Evolutionary conservation across 2,329 filamentous ascomycete genomes (phyloP), one percentile per base, ranked within the genome.

Genomic region (Fusarium incarnatum): DNA sequence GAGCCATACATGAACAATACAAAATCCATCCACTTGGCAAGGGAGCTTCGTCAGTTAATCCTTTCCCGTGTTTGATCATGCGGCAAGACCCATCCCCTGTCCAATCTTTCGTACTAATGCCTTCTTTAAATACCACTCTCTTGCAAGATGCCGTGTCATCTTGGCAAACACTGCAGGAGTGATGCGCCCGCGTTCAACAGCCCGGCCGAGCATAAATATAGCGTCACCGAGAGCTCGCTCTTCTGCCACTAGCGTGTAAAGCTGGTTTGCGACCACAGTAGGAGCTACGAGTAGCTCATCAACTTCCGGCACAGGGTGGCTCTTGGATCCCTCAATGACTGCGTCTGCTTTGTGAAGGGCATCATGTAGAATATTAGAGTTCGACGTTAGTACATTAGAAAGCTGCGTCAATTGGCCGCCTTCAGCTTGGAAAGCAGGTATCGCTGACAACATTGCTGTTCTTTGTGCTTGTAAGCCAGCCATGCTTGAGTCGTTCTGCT

Each of bases 211-310:
- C 67, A 94, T 90, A 76, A 96, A 97, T 68, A 98, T 89, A 5
- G 94, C 92, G 78, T 98, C 95, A 32, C 91, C 92, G 49, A 97
- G 87, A 5, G 92, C 94, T 71, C 91, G 87, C 81, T 98, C 95
- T 77, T 99, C 96, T 2, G 94, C 94, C 28, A 94, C 93, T 3
- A 97, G 84, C 49, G 91, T 90, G 80, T 98, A 99, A 23, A 99
- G 83, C 83, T 99, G 96, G 71, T 95, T 94, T 1, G 92, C 93
- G 7, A 98, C 96, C 3, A 98, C 91, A 0, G 94, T 98, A 1
- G 95, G 94, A 5, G 94, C 94, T n/a, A 98, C 93, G 5, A 99
- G 85, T 34, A 98, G 86, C 64, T 97, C 94, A 78, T 99, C 96
- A 50, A 98, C 91, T 49, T 91, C 88, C 0, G 94, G 94, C 2